Base-by-base conservation (phyloP, 495 filamentous ascomycete genomes). In the Pyrenula massariospora region DNA sequence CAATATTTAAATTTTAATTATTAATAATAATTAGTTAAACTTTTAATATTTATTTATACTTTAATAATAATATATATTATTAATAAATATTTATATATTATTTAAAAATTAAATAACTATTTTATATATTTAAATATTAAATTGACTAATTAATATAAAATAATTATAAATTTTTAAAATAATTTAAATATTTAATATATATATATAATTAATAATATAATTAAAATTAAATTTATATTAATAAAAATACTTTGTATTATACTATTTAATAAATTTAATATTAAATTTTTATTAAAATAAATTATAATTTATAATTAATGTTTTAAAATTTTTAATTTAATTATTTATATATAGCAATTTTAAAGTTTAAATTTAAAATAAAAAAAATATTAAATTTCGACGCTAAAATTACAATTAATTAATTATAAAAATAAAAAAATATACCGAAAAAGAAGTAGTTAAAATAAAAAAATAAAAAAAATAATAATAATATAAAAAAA, bases 281-380 rank as follows among this genome's bases (percentile, higher is more conserved):
- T 57, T 1, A 22, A 48, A 11, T 22, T 22, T 48, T 59, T 15
- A 15, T 49, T 59, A 20, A 31, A 10, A 3, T 57, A 25, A 1
- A 5, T 31, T 15, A 57, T 21, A 22, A 23, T 58, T 2, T 24
- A 24, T 23, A 59, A 57, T 36, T 10, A 25, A 24, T 23, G 50
- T 31, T 23, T n/a, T 54, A 57, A 49, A 21, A 62, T 60, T 20
- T 62, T 22, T 12, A 59, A 15, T 25, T 59, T 57, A 8, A n/a
- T 50, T 20, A 58, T 58, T 22, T 52, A 53, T 5, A 59, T 59
- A 10, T 62, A 3, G 56, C 55, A 58, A 53, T 60, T 62, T 24
- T 63, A 51, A 22, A 49, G 24, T 15, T 53, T 63, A 24, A 50
- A 21, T 15, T 53, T 56, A 22, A 56, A 36, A 2, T 31, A 56